Evolutionary conservation across 2,329 filamentous ascomycete species (phyloP), one percentile per base, ranked within the genome.

Genomic region (Capronia americana): DNA sequence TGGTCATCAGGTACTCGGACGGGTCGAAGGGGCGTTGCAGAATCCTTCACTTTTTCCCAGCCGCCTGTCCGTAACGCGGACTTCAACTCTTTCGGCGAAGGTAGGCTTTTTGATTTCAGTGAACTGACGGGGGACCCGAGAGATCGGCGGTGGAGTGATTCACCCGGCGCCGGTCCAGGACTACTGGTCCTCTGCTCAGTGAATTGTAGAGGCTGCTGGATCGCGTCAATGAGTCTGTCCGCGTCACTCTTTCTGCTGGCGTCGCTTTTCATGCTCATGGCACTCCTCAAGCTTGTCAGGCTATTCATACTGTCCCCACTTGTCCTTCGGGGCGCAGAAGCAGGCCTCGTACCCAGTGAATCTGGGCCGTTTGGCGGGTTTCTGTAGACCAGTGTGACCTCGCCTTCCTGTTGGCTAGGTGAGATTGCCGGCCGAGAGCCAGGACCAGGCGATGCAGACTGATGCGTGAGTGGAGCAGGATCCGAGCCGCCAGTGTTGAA

Each of bases 401-500:
- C 79, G 17, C 76, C 74, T 17, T 76, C 74, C 7, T 68, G 74
- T 7, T 72, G 67, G 28, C 74, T 70, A 26, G 64, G 20, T 0
- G 55, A 66, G 28, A 32, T 58, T 53, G 38, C 12, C 7, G 57
- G 41, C 32, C 50, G n/a, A 41, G 61, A 38, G 7, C 30, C 17
- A 2, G 59, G 17, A 4, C 24, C 30, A 23, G 34, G 20, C n/a
- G 30, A 28, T 4, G 56, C 11, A 24, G n/a, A 20, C 24, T 34
- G 61, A 20, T 48, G 11, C 50, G 53, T 57, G 48, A 17, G 32
- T 30, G 41, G 56, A 14, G 28, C 2, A n/a, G 34, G 73, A 3
- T 75, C 73, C 2, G 77, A 70, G 2, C 72, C 68, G 87, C 88
- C 0, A 93, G 75, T 7, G 88, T 83, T 62, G 70, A 97, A 95